Base-by-base conservation (phyloP, 805 yeast genomes). In the Candida boleticola region DNA sequence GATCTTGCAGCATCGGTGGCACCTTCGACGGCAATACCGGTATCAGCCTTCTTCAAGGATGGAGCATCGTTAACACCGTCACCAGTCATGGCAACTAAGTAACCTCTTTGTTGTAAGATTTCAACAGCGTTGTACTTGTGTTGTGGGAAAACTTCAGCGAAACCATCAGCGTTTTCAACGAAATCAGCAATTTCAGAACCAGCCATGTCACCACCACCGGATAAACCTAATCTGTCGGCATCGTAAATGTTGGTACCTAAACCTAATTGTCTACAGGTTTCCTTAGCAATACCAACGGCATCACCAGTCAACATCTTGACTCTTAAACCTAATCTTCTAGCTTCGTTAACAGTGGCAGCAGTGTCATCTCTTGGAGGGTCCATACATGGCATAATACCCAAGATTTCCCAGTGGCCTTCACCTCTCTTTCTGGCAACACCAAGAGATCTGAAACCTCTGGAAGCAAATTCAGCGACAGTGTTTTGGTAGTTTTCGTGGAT, bases 381-480 rank as follows among this genome's bases (percentile, higher is more conserved):
- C 90, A 87, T 85, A 77, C 96, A 89, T 72, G 97, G 97, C 96
- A 89, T 89, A 70, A 89, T 90, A 70, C 97, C 97, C 64, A 89
- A 77, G 59, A 89, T 89, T 76, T 89, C 96, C 96, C 96, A 89
- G 82, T 87, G 95, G 61, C 95, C 95, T 74, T 88, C 96, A 74
- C 95, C 96, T 79, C 95, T 83, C 88, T 88, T 88, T 82, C 97
- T 87, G 54, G 97, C 97, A 77, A 89, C 96, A 84, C 97, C 97
- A 68, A 89, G 79, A 63, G 97, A 89, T 76, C 97, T 81, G 92
- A 88, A 89, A 81, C 97, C 97, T 82, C 96, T 85, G 60, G 95
- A 83, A 65, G 97, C 97, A 68, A 89, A 88, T 76, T 89, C 97
- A 64, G 96, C 96, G 61, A 89, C 97, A 73, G 89, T 89, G 82